Conservation (phyloP, 176 grass and related monocot species). For the Eremochloa ophiuroides region DNA sequence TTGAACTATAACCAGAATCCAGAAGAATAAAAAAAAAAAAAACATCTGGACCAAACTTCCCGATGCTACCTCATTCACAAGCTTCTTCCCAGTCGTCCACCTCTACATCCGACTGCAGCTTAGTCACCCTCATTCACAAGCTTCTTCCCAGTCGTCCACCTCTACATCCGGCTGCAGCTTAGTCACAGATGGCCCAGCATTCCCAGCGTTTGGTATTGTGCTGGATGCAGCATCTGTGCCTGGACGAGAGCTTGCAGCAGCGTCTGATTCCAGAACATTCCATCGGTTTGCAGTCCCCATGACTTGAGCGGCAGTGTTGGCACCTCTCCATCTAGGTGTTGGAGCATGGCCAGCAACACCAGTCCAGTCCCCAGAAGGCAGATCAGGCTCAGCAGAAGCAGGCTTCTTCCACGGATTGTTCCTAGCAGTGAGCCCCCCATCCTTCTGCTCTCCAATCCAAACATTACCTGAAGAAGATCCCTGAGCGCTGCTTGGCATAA, state of each 20-base stretch:
- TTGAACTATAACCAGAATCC: neutral
- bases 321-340: constrained; percentile 21
- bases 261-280: constrained; percentile 64
- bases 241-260: constrained; percentile 23
- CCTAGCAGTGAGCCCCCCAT: constrained; percentile 40
- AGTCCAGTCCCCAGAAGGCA: constrained; percentile 49
- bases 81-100: constrained; percentile 95
- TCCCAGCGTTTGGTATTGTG: constrained; percentile 5
- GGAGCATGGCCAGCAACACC: constrained; percentile 37
- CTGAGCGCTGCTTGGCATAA: constrained; percentile 36
- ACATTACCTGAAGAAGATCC: constrained; percentile 28
- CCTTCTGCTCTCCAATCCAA: constrained; percentile 38
- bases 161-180: constrained; percentile 42
- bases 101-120: constrained; percentile 39
- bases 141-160: constrained; percentile 93
- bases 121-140: constrained; percentile 56
- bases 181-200: neutral
- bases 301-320: constrained; percentile 25
- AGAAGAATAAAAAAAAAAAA: neutral
- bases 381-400: constrained; percentile 39
- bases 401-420: constrained; percentile 78
- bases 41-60: neutral
- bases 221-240: neutral
- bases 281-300: constrained; percentile 52
- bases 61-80: constrained; percentile 40